Evolutionary conservation across 495 filamentous ascomycete genomes (phyloP), one percentile per base, ranked within the genome.

Genomic region (Choiromyces venosus): DNA sequence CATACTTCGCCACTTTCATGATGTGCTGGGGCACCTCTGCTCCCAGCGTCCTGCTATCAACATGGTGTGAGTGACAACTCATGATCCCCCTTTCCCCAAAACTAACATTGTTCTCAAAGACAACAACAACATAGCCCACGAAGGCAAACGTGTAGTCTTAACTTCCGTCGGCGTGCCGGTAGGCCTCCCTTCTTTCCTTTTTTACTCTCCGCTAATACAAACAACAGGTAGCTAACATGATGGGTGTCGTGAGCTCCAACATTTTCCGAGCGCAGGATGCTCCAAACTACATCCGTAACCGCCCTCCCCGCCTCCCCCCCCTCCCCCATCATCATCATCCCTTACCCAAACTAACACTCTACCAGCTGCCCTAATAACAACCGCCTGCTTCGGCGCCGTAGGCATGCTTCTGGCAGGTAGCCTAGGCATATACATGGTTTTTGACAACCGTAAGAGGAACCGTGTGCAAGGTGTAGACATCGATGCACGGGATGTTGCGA

Each of bases 1-100:
- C 90, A 4, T 94, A 94, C 72, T 93, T 91, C 71, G 90, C 91
- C 16, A 87, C 85, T 33, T 94, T 93, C 81, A 92, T 93, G 90
- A 93, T 94, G 90, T 90, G 88, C 21, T 93, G 91, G 90, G 87
- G 87, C 21, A 87, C 86, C 0, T 87, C 85, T n/a, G 86, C 86
- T 4, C 85, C 87, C 0, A 87, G 86, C 1, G 86, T 87, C 33
- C 81, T 89, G 21, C 77, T 88, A 19, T 86, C 85, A 16, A 86
- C 86, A 25, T 81, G 75, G 72, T 80, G 71, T 69, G 74, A 42
- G 68, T 66, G 61, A 61, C 68, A 67, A 42, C 35, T 16, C 52
- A 46, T 56, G 68, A 70, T 74, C 9, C n/a, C n/a, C 40, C 9
- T 40, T 7, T n/a, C 25, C 67, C 35, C 14, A 61, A 69, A 56